A percentile compares a stretch with the other conserved stretches of the same genome.
Conservation (phyloP, 73 alveolate species). For the Urostyla sp. region DNA sequence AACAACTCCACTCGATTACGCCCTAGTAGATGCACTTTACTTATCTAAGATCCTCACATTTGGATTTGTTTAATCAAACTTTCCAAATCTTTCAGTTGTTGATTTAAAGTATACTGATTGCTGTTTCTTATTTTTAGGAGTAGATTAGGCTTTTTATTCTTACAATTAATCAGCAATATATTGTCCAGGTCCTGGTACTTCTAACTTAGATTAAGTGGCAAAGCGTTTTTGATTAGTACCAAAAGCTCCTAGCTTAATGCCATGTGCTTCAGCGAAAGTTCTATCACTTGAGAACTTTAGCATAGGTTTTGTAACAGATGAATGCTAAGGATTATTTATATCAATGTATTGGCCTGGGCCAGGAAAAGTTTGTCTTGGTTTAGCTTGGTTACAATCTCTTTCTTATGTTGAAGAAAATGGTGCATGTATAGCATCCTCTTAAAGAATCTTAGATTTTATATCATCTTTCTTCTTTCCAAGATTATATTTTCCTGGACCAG, state of each 20-base stretch:
- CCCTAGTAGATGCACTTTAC: constrained; percentile 24
- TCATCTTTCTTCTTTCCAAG: constrained; percentile 63
- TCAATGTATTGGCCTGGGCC: constrained; percentile 75
- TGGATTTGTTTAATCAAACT: constrained; percentile 54
- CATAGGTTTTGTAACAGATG: constrained; percentile 40
- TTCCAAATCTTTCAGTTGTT: constrained; percentile 61
- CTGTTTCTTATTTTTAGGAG: neutral
- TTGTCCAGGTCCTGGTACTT: constrained; percentile 74
- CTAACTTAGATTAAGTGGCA: constrained; percentile 37
- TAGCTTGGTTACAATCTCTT: constrained; percentile 51
- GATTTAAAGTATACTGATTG: constrained; percentile 53
- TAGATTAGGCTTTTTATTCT: neutral
- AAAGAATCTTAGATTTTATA: constrained; percentile 16
- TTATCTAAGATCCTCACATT: constrained; percentile 52
- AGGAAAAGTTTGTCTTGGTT: constrained; percentile 23
- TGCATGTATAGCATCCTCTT: constrained; percentile 40
- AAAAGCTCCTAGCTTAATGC: constrained; percentile 49
- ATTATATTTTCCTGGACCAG: constrained; percentile 72
- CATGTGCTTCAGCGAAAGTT: constrained; percentile 47
- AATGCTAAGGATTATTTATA: constrained; percentile 46
- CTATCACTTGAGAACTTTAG: constrained; percentile 50
- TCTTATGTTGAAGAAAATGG: constrained; percentile 28
- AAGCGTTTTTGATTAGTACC: constrained; percentile 52
- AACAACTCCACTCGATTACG: constrained; percentile 34
- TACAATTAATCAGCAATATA: neutral